Base-by-base conservation (phyloP, 2,329 filamentous ascomycete species). In the Seiridium unicorne region DNA sequence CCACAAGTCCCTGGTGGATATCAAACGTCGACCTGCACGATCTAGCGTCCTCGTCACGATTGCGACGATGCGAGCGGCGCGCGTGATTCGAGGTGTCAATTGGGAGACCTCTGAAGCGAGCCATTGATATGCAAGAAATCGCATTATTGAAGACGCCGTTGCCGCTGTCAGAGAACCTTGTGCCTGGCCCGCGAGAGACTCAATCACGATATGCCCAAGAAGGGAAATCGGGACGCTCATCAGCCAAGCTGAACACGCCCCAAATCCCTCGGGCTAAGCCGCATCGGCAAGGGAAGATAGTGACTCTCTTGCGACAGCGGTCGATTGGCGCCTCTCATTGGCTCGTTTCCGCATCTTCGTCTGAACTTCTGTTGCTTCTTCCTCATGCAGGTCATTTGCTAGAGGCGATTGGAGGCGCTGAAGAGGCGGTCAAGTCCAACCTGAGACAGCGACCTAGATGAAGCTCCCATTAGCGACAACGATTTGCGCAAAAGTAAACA, bases 331-430 rank as follows among this genome's bases (percentile, higher is more conserved):
- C 9, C 42, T 64, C 58, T 59, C 13, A 67, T 66, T 67, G 65
- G 64, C 35, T 56, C 57, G 42, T 58, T 10, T 48, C 42, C 56
- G 61, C 42, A 53, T 56, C 51, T 55, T 26, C 60, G 13, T 63
- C 57, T 56, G 60, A 55, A 54, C 49, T 51, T 60, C 60, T 55
- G 6, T 58, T 58, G 62, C 60, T 62, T 60, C 49, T 53, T 61
- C 54, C 31, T 51, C 44, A 67, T 67, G 64, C 65, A 65, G 53
- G 63, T 65, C 55, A 64, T 64, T 54, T 36, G 34, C 13, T 46
- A 6, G 42, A 18, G n/a, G 18, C 5, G 26, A 44, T 47, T 57
- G 42, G 44, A 47, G 36, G 26, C 26, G 38, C 32, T 11, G 34
- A 31, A 44, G 51, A 60, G 51, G 59, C 62, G 63, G 65, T 65